Evolutionary conservation across 345 rosid genomes (phyloP).

Genomic region (Orychophragmus violaceus): DNA sequence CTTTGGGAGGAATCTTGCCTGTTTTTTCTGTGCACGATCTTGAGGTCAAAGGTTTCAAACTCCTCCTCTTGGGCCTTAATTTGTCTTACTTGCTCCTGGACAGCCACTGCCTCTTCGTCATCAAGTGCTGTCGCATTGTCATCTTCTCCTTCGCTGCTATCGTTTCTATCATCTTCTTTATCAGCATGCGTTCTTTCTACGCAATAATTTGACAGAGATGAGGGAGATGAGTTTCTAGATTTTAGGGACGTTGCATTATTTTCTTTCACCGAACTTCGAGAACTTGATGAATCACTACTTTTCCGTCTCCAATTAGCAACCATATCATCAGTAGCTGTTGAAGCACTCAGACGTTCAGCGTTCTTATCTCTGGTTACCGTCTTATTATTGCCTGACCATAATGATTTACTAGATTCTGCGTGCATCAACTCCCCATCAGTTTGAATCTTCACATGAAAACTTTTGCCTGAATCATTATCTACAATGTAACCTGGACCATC

Average conservation of each 20-base stretch:
- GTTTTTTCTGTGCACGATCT: constrained; percentile 96
- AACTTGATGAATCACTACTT: constrained; percentile 71
- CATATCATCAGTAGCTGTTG: constrained; percentile 61
- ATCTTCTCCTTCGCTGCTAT: constrained; percentile 48
- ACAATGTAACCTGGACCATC: constrained; percentile 36
- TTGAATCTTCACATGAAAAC: constrained; percentile 42
- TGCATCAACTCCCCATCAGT: constrained; percentile 47
- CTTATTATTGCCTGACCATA: constrained; percentile 60
- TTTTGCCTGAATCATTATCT: constrained; percentile 46
- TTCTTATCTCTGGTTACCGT: constrained; percentile 41
- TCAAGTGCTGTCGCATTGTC: constrained; percentile 66
- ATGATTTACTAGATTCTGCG: constrained; percentile 58
- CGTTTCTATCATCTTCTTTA: too few species aligned
- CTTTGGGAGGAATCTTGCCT: constrained; percentile 44
- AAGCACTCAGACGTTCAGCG: constrained; percentile 47
- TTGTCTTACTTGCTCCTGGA: constrained; percentile 96
- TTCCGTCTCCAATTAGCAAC: constrained; percentile 70
- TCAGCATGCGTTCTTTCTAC: constrained; percentile 47
- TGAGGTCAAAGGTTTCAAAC: constrained; percentile 94
- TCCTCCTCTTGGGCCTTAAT: constrained; percentile 97
- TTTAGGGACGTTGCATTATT: constrained; percentile 44
- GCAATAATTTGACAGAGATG: constrained; percentile 58
- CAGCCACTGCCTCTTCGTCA: constrained; percentile 95
- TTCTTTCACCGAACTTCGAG: constrained; percentile 70
- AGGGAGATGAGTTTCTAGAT: constrained; percentile 68